Evolutionary conservation across 1,284 basidiomycete genomes (phyloP), one percentile per base, ranked within the genome.

Genomic region (Heterobasidion annosum): DNA sequence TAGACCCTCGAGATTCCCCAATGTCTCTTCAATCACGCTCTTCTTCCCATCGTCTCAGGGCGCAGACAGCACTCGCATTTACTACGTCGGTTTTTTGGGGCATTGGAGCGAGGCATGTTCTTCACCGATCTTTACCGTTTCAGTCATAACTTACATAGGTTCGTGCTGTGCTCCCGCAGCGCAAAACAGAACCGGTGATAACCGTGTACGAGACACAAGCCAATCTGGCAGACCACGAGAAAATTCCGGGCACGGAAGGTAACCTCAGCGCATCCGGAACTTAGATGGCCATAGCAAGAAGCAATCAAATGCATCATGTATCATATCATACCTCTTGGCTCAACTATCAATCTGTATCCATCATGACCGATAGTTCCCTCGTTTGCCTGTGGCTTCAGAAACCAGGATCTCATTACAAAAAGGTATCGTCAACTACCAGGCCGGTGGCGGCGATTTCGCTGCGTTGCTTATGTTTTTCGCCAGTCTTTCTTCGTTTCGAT

Each of bases 161-260:
- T 12, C 33, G 33, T 48, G 19, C 33, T 53, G 33, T 49, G 52
- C 43, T 56, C 44, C 5, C 52, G 56, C 59, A 90, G 86, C 77
- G 81, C 50, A 89, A 83, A 65, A 71, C 72, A 35, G 77, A 82
- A 58, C 85, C 88, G 1, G 73, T 88, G 37, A 76, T 91, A 53
- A 82, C 88, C 0, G 83, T 91, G 8, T 92, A 92, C 62, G 89
- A 92, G 66, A 70, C 87, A 0, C 84, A 85, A 62, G 84, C 89
- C 7, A 91, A 89, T 58, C 69, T 84, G 34, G 87, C 88, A 1
- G 89, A 92, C 63, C 90, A 91, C 59, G 73, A 83, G 58, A 91
- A 89, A 68, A 86, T 91, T 53, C 80, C 80, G 60, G 89, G 88
- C 13, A 82, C 79, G 46, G 81, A 84, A 35, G 79, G 79, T 32